Base-by-base conservation (phyloP, 805 yeast genomes). In the Schwanniomyces sp. region DNA sequence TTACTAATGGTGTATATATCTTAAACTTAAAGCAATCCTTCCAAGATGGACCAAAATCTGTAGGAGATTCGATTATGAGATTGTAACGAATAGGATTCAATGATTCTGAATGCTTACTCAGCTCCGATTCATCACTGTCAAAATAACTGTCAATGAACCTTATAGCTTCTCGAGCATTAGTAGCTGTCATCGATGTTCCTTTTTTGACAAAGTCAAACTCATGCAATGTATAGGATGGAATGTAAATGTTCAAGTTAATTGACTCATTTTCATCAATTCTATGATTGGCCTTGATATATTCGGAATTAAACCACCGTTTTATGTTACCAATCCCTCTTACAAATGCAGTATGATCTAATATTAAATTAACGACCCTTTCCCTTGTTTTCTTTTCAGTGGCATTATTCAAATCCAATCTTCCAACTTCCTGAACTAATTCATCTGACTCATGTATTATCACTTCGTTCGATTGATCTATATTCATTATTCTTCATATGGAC, bases 271-370 rank as follows among this genome's bases (percentile, higher is more conserved):
- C 40, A 5, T 56, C 54, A 27, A 49, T 44, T 7, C 55, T 50
- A 8, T 58, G 46, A 38, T 64, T 65, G 12, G 69, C 41, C 11
- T 52, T 51, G 30, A 69, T 59, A 44, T 66, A 69, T 42, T 71
- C 60, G 52, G 70, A 57, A 42, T 73, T 66, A 48, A 76, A 71
- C 91, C 91, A 86, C 55, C 81, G 67, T 58, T 81, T 81, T 57
- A 86, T 73, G 55, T 81, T 82, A 0, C 88, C 88, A 40, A 86
- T 70, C 1, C 90, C 92, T 46, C 84, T 79, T 16, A 82, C 81
- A 51, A 86, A 73, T 2, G 88, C 84, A 6, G 88, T 78, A 17
- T 85, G 86, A 58, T 86, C 91, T 37, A 86, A 56, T 16, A 86
- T 81, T 49, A 85, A 71, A 58, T 69, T 66, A 14, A 66, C 58